Evolutionary conservation across 108 stramenopile species (phyloP), one percentile per base, ranked within the genome.

Genomic region (Fragilaria crotonensis): DNA sequence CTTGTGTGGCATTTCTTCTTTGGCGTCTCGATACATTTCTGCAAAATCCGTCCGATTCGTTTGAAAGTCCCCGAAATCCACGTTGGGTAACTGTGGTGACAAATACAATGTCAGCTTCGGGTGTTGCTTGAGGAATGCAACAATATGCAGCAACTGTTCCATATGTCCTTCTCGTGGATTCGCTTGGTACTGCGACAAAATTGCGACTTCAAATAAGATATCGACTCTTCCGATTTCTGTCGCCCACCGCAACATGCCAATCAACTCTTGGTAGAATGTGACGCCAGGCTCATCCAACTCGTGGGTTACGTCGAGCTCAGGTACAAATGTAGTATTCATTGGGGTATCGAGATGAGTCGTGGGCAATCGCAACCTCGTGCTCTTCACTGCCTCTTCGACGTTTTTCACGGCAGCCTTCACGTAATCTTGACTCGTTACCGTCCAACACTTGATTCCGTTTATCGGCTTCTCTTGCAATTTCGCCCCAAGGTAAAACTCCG

Each of bases 81-180:
- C 25, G 1, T 33, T 52, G 0, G 62, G 62, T 21, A 58, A 2
- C 22, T 20, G 47, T 26, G 57, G 25, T 2, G 26, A 11, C 2
- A 46, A 14, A 3, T 26, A 23, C 28, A 75, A 62, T 7, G 59
- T 41, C 0, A 25, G 52, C 52, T 71, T 21, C 25, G 30, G 33
- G 20, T 45, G 23, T 30, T 63, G 45, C 25, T 14, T 30, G 18
- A 71, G 29, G 41, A 68, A 77, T 18, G 63, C 71, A 30, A 49
- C 72, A 52, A 77, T 66, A 0, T 57, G 58, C 41, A 53, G 62
- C 5, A 62, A 20, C 18, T 69, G 25, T 3, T 66, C 46, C 3
- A 78, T 11, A 44, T 78, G 72, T 0, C 77, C 76, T 9, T 59
- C 30, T 4, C 70, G 0, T 17, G 71, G 76, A 4, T 19, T n/a